Evolutionary conservation across 2,329 filamentous ascomycete species (phyloP).

Genomic region (Fusarium sp.): DNA sequence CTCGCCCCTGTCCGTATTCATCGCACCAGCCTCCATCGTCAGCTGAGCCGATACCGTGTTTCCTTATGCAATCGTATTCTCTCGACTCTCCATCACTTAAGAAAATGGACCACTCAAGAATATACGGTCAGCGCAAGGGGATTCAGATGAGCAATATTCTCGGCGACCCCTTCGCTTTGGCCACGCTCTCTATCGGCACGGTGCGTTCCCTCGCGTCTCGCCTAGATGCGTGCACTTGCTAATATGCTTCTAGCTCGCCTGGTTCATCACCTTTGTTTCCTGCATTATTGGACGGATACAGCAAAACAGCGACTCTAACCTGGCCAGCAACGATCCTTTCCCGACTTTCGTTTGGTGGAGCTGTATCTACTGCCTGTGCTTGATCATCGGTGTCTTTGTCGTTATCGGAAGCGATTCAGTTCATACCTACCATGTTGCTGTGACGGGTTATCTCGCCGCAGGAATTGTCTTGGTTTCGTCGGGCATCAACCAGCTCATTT

Average conservation of each 20-base stretch:
- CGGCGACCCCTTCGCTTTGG: constrained; percentile 94
- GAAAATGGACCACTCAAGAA: constrained; percentile 81
- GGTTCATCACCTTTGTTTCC: constrained; percentile 90
- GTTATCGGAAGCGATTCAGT: constrained; percentile 86
- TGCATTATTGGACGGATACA: constrained; percentile 78
- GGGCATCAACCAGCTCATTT: constrained; percentile 86
- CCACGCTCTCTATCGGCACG: constrained; percentile 89
- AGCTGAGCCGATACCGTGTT: constrained; percentile 31
- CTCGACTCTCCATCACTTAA: constrained; percentile 77
- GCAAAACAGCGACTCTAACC: constrained; percentile 50
- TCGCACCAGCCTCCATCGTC: constrained; percentile 19
- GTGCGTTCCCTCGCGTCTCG: constrained; percentile 65
- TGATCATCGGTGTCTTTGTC: constrained; percentile 81
- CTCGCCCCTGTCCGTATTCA: constrained; percentile 11
- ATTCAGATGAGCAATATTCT: constrained; percentile 90
- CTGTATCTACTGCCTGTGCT: constrained; percentile 84
- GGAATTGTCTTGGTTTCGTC: constrained; percentile 88
- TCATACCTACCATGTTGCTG: constrained; percentile 89
- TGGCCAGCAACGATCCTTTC: constrained; percentile 58
- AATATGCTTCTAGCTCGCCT: constrained; percentile 76
- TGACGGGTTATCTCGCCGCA: constrained; percentile 86
- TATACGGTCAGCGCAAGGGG: constrained; percentile 66
- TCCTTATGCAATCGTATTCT: constrained; percentile 79
- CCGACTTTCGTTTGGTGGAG: constrained; percentile 95
- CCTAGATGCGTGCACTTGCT: constrained; percentile 16